phyloP scores from a whole-genome alignment of 768 basidiomycete genomes.

The Kwoniella shandongensis region DNA sequence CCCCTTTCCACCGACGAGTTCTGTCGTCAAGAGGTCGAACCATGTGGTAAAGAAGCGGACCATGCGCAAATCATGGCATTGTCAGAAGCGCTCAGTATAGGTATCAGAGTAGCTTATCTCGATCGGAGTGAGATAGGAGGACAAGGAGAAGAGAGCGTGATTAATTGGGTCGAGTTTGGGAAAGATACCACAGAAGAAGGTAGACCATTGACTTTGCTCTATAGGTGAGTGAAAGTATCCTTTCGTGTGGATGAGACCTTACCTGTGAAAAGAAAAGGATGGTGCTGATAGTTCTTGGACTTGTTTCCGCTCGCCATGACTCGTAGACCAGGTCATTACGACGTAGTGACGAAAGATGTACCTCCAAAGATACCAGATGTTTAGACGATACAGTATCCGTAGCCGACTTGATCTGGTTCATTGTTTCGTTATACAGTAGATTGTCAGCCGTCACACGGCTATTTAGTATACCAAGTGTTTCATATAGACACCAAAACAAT shows the following conservation, averaged over 20 bases:
- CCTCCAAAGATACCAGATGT: conserved; percentile 17
- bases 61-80: conserved; percentile 80
- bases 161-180: conserved; percentile 53
- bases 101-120: conserved; percentile 75
- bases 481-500: too few species aligned
- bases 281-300: background rate
- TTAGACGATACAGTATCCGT: too few species aligned
- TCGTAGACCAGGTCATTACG: conserved; percentile 80
- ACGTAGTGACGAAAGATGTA: conserved; percentile 60
- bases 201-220: conserved; percentile 67
- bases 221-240: conserved; percentile 60
- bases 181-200: conserved; percentile 56
- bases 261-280: background rate
- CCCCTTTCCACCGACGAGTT: conserved; percentile 65
- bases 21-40: conserved; percentile 74
- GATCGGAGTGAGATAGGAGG: conserved; percentile 59
- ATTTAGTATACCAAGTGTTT: too few species aligned
- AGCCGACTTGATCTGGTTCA: too few species aligned
- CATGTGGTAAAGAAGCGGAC: conserved; percentile 59
- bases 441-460: too few species aligned
- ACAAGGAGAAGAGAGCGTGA: conserved; percentile 36
- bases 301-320: background rate
- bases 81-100: conserved; percentile 65
- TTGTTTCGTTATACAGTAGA: too few species aligned
- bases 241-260: background rate